Conservation (phyloP, 768 basidiomycete species). For the Auriscalpium orientale region DNA sequence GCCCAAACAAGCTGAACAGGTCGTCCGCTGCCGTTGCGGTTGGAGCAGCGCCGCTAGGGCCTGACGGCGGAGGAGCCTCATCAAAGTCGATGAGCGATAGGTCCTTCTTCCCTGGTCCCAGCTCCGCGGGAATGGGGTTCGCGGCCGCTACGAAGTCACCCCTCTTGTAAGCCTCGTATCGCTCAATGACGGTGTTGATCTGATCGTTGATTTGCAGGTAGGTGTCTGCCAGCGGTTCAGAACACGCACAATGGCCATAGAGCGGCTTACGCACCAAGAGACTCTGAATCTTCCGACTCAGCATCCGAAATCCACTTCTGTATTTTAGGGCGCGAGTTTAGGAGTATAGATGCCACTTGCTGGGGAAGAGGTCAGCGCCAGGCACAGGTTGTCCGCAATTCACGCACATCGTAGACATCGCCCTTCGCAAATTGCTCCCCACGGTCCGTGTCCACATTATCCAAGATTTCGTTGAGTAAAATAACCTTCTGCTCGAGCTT, state of each 20-base stretch:
- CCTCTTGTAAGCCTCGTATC: constrained; percentile 89
- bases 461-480: constrained; percentile 93
- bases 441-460: constrained; percentile 68
- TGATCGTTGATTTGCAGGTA: constrained; percentile 96
- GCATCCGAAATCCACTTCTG: constrained; percentile 98
- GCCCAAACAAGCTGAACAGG: constrained; percentile 54
- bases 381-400: not conserved
- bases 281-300: constrained; percentile 81
- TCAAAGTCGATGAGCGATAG: constrained; percentile 75
- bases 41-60: constrained; percentile 17
- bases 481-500: constrained; percentile 95
- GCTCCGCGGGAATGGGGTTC: constrained; percentile 61
- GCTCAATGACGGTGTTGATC: constrained; percentile 84
- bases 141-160: constrained; percentile 74
- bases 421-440: constrained; percentile 80
- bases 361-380: constrained; percentile 21
- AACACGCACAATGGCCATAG: not conserved
- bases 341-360: constrained; percentile 87
- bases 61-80: constrained; percentile 31
- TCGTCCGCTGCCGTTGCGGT: constrained; percentile 38
- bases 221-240: constrained; percentile 47
- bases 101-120: constrained; percentile 30
- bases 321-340: constrained; percentile 81
- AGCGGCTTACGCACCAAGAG: constrained; percentile 54
- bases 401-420: constrained; percentile 83